Conservation (phyloP, 2,329 filamentous ascomycete genomes). For the Zymoseptoria brevis region DNA sequence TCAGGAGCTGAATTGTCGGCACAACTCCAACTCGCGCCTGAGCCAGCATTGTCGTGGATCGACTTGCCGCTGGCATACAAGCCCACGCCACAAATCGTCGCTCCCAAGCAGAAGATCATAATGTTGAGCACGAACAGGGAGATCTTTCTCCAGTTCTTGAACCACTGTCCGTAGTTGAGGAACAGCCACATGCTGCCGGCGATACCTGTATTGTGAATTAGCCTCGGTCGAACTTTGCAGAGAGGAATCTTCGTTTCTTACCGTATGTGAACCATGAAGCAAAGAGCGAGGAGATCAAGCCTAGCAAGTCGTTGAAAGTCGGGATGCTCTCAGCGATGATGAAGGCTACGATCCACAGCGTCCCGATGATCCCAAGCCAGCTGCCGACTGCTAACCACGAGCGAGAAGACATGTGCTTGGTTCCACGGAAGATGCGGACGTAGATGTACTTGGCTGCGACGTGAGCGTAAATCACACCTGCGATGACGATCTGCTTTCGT, state of each 20-base stretch:
- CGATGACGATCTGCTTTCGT: conserved; percentile 49
- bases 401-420: conserved; percentile 37
- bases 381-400: conserved; percentile 38
- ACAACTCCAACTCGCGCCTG: conserved; percentile 13
- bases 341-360: conserved; percentile 56
- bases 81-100: conserved; percentile 23
- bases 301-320: conserved; percentile 59
- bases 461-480: conserved; percentile 61
- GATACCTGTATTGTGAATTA: not conserved
- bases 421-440: conserved; percentile 54
- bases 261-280: conserved; percentile 51
- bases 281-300: conserved; percentile 53
- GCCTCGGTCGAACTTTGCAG: no score
- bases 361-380: conserved; percentile 52
- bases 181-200: conserved; percentile 27
- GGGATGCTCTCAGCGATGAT: conserved; percentile 64
- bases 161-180: conserved; percentile 38
- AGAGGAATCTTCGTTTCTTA: conserved; percentile 7
- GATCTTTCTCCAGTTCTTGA: conserved; percentile 36
- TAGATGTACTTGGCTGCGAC: conserved; percentile 61
- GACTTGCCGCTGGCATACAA: conserved; percentile 21
- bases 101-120: conserved; percentile 29
- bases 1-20: conserved; percentile 7
- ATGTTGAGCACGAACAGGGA: conserved; percentile 37
- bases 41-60: conserved; percentile 12